A percentile compares a stretch with the other conserved stretches of the same genome.
phyloP scores from a whole-genome alignment of 371 early-diverging fungal species.

The Actinomortierella wolfii region DNA sequence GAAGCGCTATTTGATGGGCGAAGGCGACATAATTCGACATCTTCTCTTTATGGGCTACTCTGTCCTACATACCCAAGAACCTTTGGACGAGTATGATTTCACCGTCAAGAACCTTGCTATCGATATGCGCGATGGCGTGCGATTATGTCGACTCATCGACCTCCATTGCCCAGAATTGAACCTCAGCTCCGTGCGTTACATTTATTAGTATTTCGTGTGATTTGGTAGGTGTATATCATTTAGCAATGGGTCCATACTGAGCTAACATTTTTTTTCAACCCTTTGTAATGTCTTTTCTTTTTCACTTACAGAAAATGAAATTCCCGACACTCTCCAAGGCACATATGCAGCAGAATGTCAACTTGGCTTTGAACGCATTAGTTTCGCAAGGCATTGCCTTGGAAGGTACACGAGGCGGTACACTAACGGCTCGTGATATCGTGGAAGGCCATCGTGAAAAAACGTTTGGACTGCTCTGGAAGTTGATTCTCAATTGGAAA shows the following conservation, averaged over 20 bases:
- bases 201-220: background rate
- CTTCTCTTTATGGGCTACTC: constrained; percentile 42
- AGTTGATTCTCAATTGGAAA: constrained; percentile 45
- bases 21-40: constrained; percentile 46
- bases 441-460: constrained; percentile 50
- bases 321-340: constrained; percentile 42
- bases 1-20: constrained; percentile 33
- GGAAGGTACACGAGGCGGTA: constrained; percentile 35
- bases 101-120: constrained; percentile 39
- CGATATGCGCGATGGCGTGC: constrained; percentile 46
- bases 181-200: constrained; percentile 17
- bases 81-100: constrained; percentile 44
- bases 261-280: background rate
- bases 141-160: constrained; percentile 39
- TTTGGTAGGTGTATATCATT: background rate
- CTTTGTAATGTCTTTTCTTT: background rate
- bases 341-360: constrained; percentile 47
- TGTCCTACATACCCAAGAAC: constrained; percentile 29
- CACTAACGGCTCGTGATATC: constrained; percentile 39
- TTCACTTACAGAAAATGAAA: constrained; percentile 31
- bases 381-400: constrained; percentile 25
- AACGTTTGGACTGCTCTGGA: constrained; percentile 49
- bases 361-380: constrained; percentile 24
- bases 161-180: constrained; percentile 28
- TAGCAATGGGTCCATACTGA: background rate